Evolutionary conservation across 169 alveolate species (phyloP).

Genomic region (Cryptosporidium tyzzeri): DNA sequence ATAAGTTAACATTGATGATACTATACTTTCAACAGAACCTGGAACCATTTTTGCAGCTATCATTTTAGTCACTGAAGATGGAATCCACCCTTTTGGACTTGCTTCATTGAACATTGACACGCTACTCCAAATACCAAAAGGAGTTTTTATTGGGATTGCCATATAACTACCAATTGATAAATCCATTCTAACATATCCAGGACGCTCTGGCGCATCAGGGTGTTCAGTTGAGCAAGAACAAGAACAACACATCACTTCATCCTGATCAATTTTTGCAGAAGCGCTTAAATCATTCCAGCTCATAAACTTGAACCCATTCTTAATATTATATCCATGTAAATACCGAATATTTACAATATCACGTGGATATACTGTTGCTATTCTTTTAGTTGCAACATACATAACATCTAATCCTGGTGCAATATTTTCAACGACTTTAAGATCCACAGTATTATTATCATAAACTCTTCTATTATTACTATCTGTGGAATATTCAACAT

Average conservation of each 20-base stretch:
- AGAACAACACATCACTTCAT: constrained; percentile 75
- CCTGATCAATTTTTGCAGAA: constrained; percentile 9
- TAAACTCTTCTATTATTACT: constrained; percentile 75
- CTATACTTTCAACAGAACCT: constrained; percentile 76
- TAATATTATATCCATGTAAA: constrained; percentile 65
- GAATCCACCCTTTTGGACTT: constrained; percentile 83
- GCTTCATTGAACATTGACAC: constrained; percentile 80
- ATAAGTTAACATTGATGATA: constrained; percentile 37
- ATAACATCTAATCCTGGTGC: constrained; percentile 76
- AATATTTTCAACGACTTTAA: constrained; percentile 73
- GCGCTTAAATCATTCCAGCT: constrained; percentile 24
- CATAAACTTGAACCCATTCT: constrained; percentile 19
- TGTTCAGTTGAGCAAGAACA: constrained; percentile 81
- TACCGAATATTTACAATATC: constrained; percentile 79
- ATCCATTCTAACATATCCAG: constrained; percentile 77
- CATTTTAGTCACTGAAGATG: constrained; percentile 78
- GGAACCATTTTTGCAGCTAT: constrained; percentile 81
- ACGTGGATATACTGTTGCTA: constrained; percentile 82
- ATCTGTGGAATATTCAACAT: constrained; percentile 75
- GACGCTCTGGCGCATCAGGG: constrained; percentile 80
- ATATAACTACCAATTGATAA: constrained; percentile 79
- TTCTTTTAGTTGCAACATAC: constrained; percentile 78
- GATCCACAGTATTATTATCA: constrained; percentile 78
- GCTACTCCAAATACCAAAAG: constrained; percentile 82
- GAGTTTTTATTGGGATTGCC: constrained; percentile 81